Evolutionary conservation across 2,329 filamentous ascomycete species (phyloP).

Genomic region (Didymellaceae sp.): DNA sequence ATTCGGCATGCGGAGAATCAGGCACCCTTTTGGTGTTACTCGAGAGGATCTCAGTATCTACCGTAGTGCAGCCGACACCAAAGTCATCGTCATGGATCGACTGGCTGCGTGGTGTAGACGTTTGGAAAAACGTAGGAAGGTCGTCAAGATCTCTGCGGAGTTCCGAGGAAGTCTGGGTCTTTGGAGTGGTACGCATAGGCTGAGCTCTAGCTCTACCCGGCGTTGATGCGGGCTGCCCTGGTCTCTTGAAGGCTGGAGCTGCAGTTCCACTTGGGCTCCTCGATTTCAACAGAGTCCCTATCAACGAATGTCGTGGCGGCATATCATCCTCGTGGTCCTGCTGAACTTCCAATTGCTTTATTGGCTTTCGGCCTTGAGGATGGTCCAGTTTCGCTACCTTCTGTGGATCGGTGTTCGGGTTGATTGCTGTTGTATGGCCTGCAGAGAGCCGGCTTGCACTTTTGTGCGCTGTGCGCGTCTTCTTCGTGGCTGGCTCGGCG

Average conservation of each 20-base stretch:
- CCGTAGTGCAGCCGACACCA: slow-evolving; percentile 3
- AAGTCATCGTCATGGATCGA: slow-evolving; percentile 8
- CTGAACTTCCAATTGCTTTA: neutral
- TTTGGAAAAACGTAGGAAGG: slow-evolving; percentile 7
- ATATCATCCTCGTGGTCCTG: slow-evolving; percentile 4
- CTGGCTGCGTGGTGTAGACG: slow-evolving; percentile 21
- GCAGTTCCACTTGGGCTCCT: slow-evolving; percentile 8
- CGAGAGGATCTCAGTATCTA: slow-evolving; percentile 39
- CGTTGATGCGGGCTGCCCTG: slow-evolving; percentile 24
- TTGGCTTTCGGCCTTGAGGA: neutral
- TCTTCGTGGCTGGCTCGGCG: slow-evolving; percentile 4
- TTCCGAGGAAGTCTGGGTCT: slow-evolving; percentile 17
- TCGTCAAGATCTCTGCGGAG: slow-evolving; percentile 1
- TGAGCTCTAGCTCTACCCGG: slow-evolving; percentile 17
- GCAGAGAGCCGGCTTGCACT: neutral
- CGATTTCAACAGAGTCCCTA: slow-evolving; percentile 21
- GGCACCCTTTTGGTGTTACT: slow-evolving; percentile 53
- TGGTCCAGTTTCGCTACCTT: neutral
- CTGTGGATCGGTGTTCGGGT: neutral
- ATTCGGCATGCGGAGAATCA: slow-evolving; percentile 50
- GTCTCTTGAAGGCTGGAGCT: slow-evolving; percentile 25
- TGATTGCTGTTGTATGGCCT: neutral
- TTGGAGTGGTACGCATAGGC: slow-evolving; percentile 6
- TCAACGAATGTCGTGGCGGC: slow-evolving; percentile 18
- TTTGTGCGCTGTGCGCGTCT: neutral